Percentiles rank a stretch among this genome's conserved stretches.
Evolutionary conservation across 2,329 filamentous ascomycete genomes (phyloP).

Genomic region (Alternaria angustiovoidea): DNA sequence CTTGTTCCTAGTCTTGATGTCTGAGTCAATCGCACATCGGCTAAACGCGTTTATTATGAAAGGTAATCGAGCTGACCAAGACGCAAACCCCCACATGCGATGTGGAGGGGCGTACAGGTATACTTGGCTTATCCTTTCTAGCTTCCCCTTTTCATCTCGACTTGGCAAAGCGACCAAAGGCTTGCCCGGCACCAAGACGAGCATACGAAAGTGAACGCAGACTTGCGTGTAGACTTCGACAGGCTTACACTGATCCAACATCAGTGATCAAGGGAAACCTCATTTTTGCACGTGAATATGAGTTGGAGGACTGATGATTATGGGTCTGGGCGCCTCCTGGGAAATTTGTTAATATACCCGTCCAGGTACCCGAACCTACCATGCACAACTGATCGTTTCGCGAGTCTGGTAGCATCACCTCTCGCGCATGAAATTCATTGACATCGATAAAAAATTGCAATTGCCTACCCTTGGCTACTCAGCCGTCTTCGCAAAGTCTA

Average conservation of each 20-base stretch:
- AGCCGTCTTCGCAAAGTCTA: slow-evolving; percentile 12
- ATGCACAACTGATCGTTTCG: neutral
- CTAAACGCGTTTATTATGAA: no score
- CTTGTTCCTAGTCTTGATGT: neutral
- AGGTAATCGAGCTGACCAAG: no score
- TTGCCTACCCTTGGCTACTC: slow-evolving; percentile 11
- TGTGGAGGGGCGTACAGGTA: no score
- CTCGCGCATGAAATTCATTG: neutral
- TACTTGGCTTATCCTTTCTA: no score
- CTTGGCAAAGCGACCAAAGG: no score
- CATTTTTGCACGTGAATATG: neutral
- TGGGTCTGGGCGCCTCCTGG: neutral
- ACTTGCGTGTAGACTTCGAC: no score
- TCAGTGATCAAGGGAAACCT: neutral
- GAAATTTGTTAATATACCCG: neutral
- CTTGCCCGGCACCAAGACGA: no score
- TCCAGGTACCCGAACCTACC: neutral
- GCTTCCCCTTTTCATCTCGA: no score
- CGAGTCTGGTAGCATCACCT: neutral
- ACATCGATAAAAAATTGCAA: slow-evolving; percentile 5
- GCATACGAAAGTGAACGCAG: no score
- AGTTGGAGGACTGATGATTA: neutral
- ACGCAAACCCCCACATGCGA: no score
- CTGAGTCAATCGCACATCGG: no score
- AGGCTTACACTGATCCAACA: no score